Conservation (phyloP, 768 basidiomycete species). For the Leccinum disarticulatum region DNA sequence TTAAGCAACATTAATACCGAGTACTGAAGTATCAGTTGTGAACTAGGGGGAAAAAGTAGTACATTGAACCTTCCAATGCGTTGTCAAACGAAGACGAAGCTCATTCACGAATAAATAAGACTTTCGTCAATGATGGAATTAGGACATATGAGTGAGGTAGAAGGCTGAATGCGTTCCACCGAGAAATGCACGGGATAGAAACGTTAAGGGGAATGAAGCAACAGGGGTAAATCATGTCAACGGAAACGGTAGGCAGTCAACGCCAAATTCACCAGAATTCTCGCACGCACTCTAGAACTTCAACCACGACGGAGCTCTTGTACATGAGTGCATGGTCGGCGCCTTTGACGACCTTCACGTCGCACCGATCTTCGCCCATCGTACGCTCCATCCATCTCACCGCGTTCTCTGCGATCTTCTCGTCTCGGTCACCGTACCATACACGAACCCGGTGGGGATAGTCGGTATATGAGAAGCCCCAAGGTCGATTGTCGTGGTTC, state of each 20-base stretch:
- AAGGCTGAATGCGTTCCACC: conserved; percentile 17
- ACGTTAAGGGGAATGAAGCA: conserved; percentile 20
- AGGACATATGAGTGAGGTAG: conserved; percentile 3
- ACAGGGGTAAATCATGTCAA: conserved; percentile 10
- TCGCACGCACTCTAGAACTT: conserved; percentile 72
- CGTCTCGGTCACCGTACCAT: conserved; percentile 94
- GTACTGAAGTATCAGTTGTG: conserved; percentile 19
- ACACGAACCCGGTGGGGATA: conserved; percentile 77
- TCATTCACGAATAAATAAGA: conserved; percentile 20
- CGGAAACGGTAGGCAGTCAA: conserved; percentile 1
- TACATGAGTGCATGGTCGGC: conserved; percentile 96
- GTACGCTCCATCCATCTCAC: conserved; percentile 90
- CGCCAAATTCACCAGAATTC: conserved; percentile 47
- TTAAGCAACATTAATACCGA: conserved; percentile 35
- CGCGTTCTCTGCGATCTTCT: conserved; percentile 88
- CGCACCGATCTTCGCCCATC: conserved; percentile 73
- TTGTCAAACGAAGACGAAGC: conserved; percentile 17
- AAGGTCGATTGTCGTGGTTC: conserved; percentile 83
- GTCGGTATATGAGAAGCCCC: conserved; percentile 86
- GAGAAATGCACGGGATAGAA: conserved; percentile 9
- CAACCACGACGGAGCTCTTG: conserved; percentile 81
- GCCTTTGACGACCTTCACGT: conserved; percentile 78
- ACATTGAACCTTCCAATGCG: conserved; percentile 33
- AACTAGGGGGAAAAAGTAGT: conserved; percentile 26
- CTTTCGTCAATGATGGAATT: conserved; percentile 8